Base-by-base conservation (phyloP, 2,329 filamentous ascomycete species). In the Neofusicoccum laricinum region DNA sequence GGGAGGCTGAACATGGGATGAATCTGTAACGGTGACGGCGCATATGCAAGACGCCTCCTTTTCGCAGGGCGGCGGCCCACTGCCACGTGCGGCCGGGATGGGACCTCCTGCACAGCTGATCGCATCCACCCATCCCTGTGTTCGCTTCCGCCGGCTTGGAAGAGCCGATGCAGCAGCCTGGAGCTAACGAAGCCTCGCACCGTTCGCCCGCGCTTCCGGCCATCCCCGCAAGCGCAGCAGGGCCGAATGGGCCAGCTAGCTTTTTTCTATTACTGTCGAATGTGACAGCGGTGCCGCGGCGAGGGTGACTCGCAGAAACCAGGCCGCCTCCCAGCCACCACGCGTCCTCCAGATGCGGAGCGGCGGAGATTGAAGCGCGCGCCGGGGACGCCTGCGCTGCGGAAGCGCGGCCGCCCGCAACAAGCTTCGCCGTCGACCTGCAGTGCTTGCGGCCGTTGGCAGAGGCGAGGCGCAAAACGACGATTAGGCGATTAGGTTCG, bases 61-160 rank as follows among this genome's bases (percentile, higher is more conserved):
- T 64, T 64, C 61, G 34, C 61, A 57, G 53, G 53, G 53, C 53
- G 25, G 14, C 40, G 55, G 40, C 43, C 61, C 61, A 64, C 61
- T 57, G 40, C 74, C 74, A 76, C 75, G 75, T 76, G 74, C 73
- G 48, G 67, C 65, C 74, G 71, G 74, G 55, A 65, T 55, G 55
- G 32, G 30, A 71, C 71, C 73, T 61, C 64, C 67, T 68, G 66
- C 69, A 69, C 68, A 73, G 69, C 67, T 67, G 70, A 70, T 70
- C 68, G 67, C 68, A 66, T 49, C 50, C 50, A 68, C 69, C 48
- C 51, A 69, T 68, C 70, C 73, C 70, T 72, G 72, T 62, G 69
- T 63, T 74, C 74, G 75, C 71, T 76, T 73, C 75, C 73, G 73
- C 68, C 64, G 70, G 71, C 67, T 66, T 73, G 73, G 73, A 68